Evolutionary conservation across 805 yeast species (phyloP).

Genomic region (Candida peoriensis): DNA sequence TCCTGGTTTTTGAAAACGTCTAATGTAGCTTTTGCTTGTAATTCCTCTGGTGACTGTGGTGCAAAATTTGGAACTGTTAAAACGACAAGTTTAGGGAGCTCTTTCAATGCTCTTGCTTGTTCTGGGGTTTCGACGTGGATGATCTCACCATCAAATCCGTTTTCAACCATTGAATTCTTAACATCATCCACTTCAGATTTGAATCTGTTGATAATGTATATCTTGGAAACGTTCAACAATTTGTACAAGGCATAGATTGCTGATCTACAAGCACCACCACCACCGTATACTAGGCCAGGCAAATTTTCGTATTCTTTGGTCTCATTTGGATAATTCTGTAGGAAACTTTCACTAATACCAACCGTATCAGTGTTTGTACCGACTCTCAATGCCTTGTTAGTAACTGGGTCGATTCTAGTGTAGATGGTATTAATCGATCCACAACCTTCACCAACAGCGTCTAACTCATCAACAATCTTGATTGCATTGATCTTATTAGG

Average conservation of each 20-base stretch:
- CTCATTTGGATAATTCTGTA: constrained; percentile 19
- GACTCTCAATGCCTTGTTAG: constrained; percentile 8
- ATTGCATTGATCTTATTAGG: constrained; percentile 22
- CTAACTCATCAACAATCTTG: constrained; percentile 17
- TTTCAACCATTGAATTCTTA: constrained; percentile 13
- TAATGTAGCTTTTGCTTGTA: constrained; percentile 17
- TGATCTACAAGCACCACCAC: constrained; percentile 26
- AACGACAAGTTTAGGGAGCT: constrained; percentile 16
- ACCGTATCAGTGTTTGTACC: constrained; percentile 26
- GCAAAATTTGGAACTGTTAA: constrained; percentile 22
- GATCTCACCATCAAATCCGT: constrained; percentile 23
- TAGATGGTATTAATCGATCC: constrained; percentile 24
- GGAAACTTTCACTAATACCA: constrained; percentile 19
- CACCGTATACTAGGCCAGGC: constrained; percentile 24
- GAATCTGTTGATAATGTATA: constrained; percentile 22
- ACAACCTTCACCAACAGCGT: constrained; percentile 21
- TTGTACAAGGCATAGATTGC: constrained; percentile 21
- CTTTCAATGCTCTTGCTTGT: constrained; percentile 12
- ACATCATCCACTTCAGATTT: constrained; percentile 18
- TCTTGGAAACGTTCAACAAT: constrained; percentile 20
- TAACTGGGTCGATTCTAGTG: constrained; percentile 8
- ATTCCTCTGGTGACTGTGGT: constrained; percentile 14
- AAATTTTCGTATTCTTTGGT: constrained; percentile 6
- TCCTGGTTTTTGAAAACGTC: constrained; percentile 18
- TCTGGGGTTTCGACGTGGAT: constrained; percentile 20